Evolutionary conservation across 306 rosid genomes (phyloP), one percentile per base, ranked within the genome.

Genomic region (Urtica urens): DNA sequence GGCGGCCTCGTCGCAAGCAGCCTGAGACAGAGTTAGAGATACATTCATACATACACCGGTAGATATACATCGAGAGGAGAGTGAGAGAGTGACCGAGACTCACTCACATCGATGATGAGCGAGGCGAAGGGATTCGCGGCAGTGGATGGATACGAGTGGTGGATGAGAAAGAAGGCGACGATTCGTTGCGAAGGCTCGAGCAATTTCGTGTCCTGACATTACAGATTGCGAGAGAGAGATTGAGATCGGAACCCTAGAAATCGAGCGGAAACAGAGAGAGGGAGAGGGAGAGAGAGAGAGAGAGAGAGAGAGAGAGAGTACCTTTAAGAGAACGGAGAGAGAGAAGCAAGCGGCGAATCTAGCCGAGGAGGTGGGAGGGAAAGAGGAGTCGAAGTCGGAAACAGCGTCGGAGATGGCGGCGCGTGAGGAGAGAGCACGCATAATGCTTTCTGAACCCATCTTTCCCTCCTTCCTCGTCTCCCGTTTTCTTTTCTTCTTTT

Each of bases 91-190:
- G 7, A 2, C 10, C 19, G 20, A 39, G 21, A 35, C 99, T 78
- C 71, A n/a, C n/a, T n/a, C n/a, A 92, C 99, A 10, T 69, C 70
- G 27, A 86, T 38, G 19, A 86, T 65, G 12, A 80, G 71, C 67
- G 53, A 56, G 49, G 81, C 50, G 74, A 92, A 92, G 9, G 99
- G 99, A 62, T 92, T 82, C 3, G 76, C 62, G 47, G 94, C 68
- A 53, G 73, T 53, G 10, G 96, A 72, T 33, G 96, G 74, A 69
- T 80, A 83, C 16, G 96, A 60, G 44, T 73, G 94, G 23, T 80
- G 76, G 44, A 87, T 77, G 44, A 87, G 42, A 44, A 87, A 46
- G 67, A 83, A 87, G 10, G 77, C 94, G 51, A 78, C 62, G 67
- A 87, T 62, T 11, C 94, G 78, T 43, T 87, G 85, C 23, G 79